Evolutionary conservation across 352 stramenopile species (phyloP), one percentile per base, ranked within the genome.

Genomic region (Thalassiosira livingstoniorum): DNA sequence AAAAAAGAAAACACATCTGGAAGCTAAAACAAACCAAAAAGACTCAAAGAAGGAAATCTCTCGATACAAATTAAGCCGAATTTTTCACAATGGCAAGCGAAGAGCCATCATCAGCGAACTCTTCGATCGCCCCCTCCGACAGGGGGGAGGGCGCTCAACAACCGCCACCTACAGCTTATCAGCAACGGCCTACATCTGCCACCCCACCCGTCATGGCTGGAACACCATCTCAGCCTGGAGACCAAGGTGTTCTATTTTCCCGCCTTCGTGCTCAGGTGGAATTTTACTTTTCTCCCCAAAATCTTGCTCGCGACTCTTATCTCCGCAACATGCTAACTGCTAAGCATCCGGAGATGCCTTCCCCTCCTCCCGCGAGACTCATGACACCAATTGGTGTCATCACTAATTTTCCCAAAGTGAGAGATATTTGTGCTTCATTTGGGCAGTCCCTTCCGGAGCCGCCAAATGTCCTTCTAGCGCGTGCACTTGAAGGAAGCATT

Each of bases 221-320:
- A 11, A 45, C 65, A 37, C 65, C 64, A 25, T 25, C 37, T n/a
- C 53, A 63, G n/a, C 23, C 37, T n/a, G 32, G n/a, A 37, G 53
- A 74, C 67, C 55, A 81, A 67, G 78, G 47, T 51, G 62, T 15
- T 34, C 54, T 86, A 31, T 82, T 65, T 54, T 53, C 55, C 42
- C 67, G 71, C 34, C 72, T 91, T 13, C 62, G 74, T 58, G 69
- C 61, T 57, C 87, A 92, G 72, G 80, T 90, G 23, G 87, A 90
- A 68, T 92, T 88, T 78, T 92, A 92, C 45, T 92, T 92, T 67
- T 87, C 75, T 63, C 75, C 71, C 27, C 75, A 90, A 74, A 92
- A 92, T 65, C 64, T 92, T 1, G 39, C 66, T 2, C 83, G 82
- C 31, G 87, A 92, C 51, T 84, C 25, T 2, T 92, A 86, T 55